Percentiles rank a stretch among this genome's conserved stretches.
These are phyloP conservation scores for Gossypium raimondii DNA, from an alignment of 345 rosid genomes.

Conservation along the genomic window DNA sequence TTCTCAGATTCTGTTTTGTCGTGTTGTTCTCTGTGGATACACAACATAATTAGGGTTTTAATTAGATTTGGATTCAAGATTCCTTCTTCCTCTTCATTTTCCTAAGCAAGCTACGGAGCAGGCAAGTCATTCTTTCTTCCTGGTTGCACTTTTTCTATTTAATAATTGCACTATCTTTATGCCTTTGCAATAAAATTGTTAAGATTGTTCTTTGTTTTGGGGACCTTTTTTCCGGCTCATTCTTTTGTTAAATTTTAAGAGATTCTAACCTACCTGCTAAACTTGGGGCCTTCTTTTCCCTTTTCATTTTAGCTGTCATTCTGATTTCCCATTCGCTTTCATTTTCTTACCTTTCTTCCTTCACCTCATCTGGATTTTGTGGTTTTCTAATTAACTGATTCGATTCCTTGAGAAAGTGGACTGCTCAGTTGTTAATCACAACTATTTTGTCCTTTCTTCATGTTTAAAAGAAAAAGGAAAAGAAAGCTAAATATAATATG, in stretches of 20 bases:
- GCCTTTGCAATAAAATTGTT: neutral
- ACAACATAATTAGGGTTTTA: neutral
- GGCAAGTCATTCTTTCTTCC: constrained; percentile 3
- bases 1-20: too few relatives aligned
- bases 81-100: neutral
- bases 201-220: neutral
- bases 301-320: neutral
- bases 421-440: neutral
- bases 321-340: neutral
- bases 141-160: neutral
- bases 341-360: neutral
- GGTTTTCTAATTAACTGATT: neutral
- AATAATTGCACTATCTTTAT: neutral
- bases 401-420: neutral
- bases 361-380: too few relatives aligned
- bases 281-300: neutral
- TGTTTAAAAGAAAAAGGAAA: neutral
- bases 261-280: neutral
- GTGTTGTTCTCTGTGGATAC: neutral
- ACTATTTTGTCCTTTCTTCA: neutral
- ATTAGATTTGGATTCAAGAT: neutral
- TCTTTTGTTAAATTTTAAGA: neutral
- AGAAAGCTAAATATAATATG: neutral
- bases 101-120: neutral
- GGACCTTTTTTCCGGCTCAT: neutral